phyloP scores from a whole-genome alignment of 257 asterid genomes.

The Rauvolfia tetraphylla region DNA sequence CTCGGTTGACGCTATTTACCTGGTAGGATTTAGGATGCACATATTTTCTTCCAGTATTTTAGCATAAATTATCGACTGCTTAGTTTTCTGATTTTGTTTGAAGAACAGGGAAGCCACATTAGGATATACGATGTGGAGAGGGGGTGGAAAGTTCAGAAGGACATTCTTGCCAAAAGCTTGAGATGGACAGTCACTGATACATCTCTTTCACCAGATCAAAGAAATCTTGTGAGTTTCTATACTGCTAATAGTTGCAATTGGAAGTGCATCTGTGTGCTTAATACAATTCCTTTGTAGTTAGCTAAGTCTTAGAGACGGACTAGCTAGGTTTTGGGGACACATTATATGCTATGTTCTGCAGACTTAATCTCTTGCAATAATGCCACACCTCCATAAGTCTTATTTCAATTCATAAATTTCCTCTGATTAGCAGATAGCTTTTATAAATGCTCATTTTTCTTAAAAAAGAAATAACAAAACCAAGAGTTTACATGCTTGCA shows the following conservation, averaged over 20 bases:
- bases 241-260: background rate
- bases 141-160: constrained; percentile 86
- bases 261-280: background rate
- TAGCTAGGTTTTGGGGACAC: background rate
- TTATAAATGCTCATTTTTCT: background rate
- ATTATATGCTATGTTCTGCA: background rate
- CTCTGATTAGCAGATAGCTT: background rate
- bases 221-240: constrained; percentile 56
- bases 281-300: constrained; percentile 2
- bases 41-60: constrained; percentile 2
- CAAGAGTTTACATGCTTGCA: background rate
- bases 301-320: background rate
- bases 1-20: background rate
- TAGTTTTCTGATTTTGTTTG: constrained; percentile 2
- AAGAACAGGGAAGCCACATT: constrained; percentile 75
- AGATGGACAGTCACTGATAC: constrained; percentile 92
- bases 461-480: background rate
- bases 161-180: constrained; percentile 70
- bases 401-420: background rate
- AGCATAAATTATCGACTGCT: background rate
- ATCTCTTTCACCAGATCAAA: constrained; percentile 71
- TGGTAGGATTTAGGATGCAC: background rate
- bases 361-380: background rate
- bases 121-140: constrained; percentile 75
- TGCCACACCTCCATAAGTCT: background rate